Evolutionary conservation across 345 rosid genomes (phyloP), one percentile per base, ranked within the genome.

Genomic region (Camelina sativa): DNA sequence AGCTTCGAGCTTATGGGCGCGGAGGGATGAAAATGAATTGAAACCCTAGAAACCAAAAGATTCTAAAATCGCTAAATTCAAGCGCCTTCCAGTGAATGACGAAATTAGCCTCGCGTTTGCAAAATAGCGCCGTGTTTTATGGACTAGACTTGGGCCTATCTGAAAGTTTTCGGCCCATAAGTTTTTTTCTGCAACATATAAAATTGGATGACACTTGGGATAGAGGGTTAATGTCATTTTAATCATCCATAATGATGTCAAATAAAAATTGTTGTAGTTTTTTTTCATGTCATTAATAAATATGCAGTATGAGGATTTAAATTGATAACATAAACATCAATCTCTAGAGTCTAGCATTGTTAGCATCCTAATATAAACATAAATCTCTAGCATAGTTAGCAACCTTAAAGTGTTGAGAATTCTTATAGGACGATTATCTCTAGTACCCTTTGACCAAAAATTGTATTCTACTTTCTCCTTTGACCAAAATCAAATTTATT

Each of bases 11-110:
- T 28, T 25, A 41, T 12, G 30, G 54, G 72, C 52, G 67, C 56
- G 80, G 80, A 57, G 76, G 56, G 57, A 65, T 62, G 22, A 32
- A 50, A 56, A 8, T 30, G 37, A 28, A 28, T 28, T 5, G 30
- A 58, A 71, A 69, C 80, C 80, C 71, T 56, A 62, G 80, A 67
- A 67, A 19, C 75, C 52, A 70, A 28, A 28, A 23, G 52, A 44
- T 11, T 60, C 57, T 52, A 6, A 50, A 52, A 43, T 19, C 62
- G 47, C 38, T 11, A 37, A 46, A 43, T 38, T 47, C 60, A 46
- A 71, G 76, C 41, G 38, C 6, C 10, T 22, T n/a, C 0, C 0
- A 12, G 28, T 1, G 56, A 70, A 15, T 70, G 53, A 64, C 71
- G 62, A 48, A 11, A 40, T 2, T 19, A 53, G 2, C 73, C 69